Evolutionary conservation across 768 basidiomycete species (phyloP).

Genomic region (Lactifluus rugatus): DNA sequence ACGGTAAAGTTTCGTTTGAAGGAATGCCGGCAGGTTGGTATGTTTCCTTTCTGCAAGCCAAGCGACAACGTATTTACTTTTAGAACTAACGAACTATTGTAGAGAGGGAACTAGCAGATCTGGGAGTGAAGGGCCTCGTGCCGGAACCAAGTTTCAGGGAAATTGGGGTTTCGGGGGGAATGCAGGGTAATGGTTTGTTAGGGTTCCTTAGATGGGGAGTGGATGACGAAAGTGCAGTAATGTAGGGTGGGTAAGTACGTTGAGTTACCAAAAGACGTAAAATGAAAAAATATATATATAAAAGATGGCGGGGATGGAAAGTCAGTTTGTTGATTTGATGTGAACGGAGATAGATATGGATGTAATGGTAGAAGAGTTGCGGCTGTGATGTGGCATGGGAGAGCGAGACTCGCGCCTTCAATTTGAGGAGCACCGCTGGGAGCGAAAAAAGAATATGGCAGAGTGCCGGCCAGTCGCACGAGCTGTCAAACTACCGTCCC

Average conservation of each 20-base stretch:
- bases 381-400: slow-evolving; percentile 20
- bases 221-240: slow-evolving; percentile 11
- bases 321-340: slow-evolving; percentile 15
- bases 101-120: slow-evolving; percentile 13
- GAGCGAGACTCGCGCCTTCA: slow-evolving; percentile 14
- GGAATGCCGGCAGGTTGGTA: slow-evolving; percentile 12
- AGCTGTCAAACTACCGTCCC: slow-evolving; percentile 18
- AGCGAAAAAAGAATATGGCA: slow-evolving; percentile 17
- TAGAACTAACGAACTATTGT: slow-evolving; percentile 1
- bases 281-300: slow-evolving; percentile 11
- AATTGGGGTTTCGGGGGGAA: slow-evolving; percentile 13
- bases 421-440: slow-evolving; percentile 9
- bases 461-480: slow-evolving; percentile 18
- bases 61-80: slow-evolving; percentile 9
- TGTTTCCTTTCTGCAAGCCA: not conserved
- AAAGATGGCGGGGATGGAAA: slow-evolving; percentile 17
- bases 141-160: slow-evolving; percentile 9
- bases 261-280: slow-evolving; percentile 18
- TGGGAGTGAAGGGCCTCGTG: slow-evolving; percentile 3
- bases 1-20: slow-evolving; percentile 5
- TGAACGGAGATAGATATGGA: slow-evolving; percentile 19
- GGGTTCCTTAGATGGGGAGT: slow-evolving; percentile 11
- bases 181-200: slow-evolving; percentile 5
- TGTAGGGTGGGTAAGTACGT: slow-evolving; percentile 15
- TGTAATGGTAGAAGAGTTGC: slow-evolving; percentile 16